Percentiles rank a stretch among this genome's conserved stretches.
These are phyloP conservation scores for Cymbidium sinense DNA, from an alignment of 106 monocot genomes.

Conservation along the genomic window DNA sequence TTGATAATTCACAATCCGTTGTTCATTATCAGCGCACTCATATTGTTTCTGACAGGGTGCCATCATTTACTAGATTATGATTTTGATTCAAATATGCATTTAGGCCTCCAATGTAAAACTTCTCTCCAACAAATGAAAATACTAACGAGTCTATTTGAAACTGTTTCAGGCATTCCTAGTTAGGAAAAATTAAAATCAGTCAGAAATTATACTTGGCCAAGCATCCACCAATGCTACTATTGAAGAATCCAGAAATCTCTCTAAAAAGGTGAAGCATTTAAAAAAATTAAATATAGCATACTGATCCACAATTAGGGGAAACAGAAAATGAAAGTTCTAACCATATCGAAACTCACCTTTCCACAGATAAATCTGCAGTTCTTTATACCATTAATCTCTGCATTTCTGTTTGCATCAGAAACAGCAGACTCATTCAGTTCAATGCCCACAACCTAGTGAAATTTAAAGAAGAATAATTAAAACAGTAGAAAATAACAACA, in stretches of 20 bases:
- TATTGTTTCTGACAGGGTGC: background rate
- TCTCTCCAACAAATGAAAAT: background rate
- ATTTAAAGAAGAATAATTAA: background rate
- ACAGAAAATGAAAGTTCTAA: background rate
- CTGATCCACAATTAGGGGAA: background rate
- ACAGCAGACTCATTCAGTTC: constrained; percentile 96
- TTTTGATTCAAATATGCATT: background rate
- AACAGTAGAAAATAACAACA: background rate
- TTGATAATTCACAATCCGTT: background rate
- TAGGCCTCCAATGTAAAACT: background rate
- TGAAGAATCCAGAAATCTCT: background rate
- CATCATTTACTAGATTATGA: background rate
- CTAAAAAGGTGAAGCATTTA: background rate
- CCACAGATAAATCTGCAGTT: constrained; percentile 92
- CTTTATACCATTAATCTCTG: constrained; percentile 69
- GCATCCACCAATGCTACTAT: background rate
- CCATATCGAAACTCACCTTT: constrained; percentile 41
- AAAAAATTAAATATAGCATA: background rate
- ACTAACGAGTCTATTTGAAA: background rate
- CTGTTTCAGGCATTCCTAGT: background rate
- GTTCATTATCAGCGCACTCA: background rate
- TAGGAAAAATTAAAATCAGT: background rate
- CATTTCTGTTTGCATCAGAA: constrained; percentile 84
- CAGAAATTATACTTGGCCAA: background rate
- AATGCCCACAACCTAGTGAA: constrained; percentile 83